Percentiles rank a stretch among this genome's conserved stretches.
Conservation (phyloP, 345 rosid genomes). For the Brassica napus region DNA sequence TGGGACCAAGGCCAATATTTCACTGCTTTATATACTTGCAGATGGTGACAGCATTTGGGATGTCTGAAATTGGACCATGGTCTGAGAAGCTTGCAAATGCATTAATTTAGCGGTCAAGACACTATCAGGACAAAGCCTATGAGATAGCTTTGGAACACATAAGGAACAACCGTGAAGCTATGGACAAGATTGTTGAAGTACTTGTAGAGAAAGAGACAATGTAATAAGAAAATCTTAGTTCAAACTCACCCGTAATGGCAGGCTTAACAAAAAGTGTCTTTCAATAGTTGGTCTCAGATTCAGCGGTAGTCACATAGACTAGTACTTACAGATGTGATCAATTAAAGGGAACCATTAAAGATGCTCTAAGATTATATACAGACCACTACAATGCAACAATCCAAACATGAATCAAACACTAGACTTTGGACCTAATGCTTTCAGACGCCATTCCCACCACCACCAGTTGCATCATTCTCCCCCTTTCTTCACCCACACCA, state of each 20-base stretch:
- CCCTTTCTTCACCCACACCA: slow-evolving; percentile 31
- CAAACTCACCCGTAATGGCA: background rate
- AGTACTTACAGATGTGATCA: background rate
- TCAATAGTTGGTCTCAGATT: background rate
- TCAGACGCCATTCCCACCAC: background rate
- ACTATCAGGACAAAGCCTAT: slow-evolving; percentile 46
- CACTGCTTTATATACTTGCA: slow-evolving; percentile 32
- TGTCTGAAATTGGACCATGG: slow-evolving; percentile 98
- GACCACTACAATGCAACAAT: background rate
- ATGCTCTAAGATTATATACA: slow-evolving; percentile 13
- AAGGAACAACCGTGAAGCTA: slow-evolving; percentile 85
- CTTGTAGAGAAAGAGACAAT: slow-evolving; percentile 87
- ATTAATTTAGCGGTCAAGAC: slow-evolving; percentile 73
- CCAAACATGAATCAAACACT: slow-evolving; percentile 3
- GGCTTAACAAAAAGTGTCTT: background rate
- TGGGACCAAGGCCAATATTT: too few relatives aligned
- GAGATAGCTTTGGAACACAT: slow-evolving; percentile 74
- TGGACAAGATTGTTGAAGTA: slow-evolving; percentile 93
- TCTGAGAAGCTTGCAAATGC: slow-evolving; percentile 89
- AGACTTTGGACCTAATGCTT: background rate
- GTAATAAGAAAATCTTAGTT: background rate
- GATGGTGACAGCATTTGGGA: slow-evolving; percentile 95
- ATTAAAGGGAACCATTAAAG: background rate
- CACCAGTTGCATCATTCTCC: background rate
- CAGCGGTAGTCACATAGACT: background rate